phyloP scores from a whole-genome alignment of 768 basidiomycete genomes.

The Naganishia onofrii region DNA sequence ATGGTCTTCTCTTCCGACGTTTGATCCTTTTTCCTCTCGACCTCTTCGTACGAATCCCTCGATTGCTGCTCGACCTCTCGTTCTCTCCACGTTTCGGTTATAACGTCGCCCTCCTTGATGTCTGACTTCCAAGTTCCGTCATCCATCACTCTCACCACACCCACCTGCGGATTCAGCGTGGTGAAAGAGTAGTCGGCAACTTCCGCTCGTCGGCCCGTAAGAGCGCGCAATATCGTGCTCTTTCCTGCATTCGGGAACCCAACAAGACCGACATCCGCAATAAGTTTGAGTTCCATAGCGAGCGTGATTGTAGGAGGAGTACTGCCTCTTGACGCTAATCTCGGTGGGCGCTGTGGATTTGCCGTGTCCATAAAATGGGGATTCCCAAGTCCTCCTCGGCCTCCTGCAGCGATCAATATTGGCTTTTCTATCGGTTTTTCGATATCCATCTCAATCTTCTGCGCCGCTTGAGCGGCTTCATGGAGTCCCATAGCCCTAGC shows the following conservation, averaged over 20 bases:
- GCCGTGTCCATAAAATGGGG: constrained; percentile 71
- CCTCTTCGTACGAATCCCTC: constrained; percentile 15
- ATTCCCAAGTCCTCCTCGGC: constrained; percentile 79
- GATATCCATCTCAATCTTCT: constrained; percentile 41
- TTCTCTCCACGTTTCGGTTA: constrained; percentile 45
- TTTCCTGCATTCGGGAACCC: constrained; percentile 91
- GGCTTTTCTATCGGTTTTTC: constrained; percentile 36
- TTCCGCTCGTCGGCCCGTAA: constrained; percentile 81
- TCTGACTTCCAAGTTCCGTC: constrained; percentile 66
- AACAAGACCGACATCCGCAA: constrained; percentile 92
- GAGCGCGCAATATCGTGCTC: constrained; percentile 82
- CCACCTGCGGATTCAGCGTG: constrained; percentile 89
- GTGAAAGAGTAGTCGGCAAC: constrained; percentile 93
- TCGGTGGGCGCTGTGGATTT: constrained; percentile 67
- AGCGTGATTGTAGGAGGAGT: constrained; percentile 60
- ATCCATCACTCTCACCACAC: constrained; percentile 77
- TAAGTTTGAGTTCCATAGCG: constrained; percentile 84
- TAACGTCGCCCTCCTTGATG: constrained; percentile 35
- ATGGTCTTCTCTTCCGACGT: constrained; percentile 23
- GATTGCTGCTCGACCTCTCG: constrained; percentile 40
- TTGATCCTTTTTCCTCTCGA: neutral
- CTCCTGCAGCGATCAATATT: constrained; percentile 68
- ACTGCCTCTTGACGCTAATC: constrained; percentile 61
- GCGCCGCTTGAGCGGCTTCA: constrained; percentile 28
- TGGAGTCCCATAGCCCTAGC: constrained; percentile 27